Evolutionary conservation across 139 green algal species (phyloP), one percentile per base, ranked within the genome.

Genomic region (Chlorokybus atmophyticus): DNA sequence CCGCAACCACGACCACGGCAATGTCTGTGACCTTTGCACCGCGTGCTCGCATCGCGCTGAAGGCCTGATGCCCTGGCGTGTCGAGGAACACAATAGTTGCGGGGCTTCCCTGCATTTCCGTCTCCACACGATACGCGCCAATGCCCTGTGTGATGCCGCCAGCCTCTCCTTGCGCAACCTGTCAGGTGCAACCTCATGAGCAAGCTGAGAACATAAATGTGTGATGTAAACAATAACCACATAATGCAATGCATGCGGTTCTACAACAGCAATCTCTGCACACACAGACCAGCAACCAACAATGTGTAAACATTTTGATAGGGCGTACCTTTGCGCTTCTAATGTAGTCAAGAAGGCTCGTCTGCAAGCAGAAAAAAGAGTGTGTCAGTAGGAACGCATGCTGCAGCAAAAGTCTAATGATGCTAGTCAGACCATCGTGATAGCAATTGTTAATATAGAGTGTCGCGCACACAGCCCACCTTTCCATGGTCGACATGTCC

Each of bases 401-500:
- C n/a, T n/a, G n/a, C n/a, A n/a, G n/a, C n/a, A n/a, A n/a, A n/a
- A n/a, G n/a, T n/a, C n/a, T n/a, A n/a, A n/a, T n/a, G n/a, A n/a
- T n/a, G n/a, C n/a, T n/a, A n/a, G n/a, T n/a, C n/a, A n/a, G n/a
- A n/a, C n/a, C n/a, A n/a, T n/a, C n/a, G n/a, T n/a, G n/a, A n/a
- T n/a, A n/a, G n/a, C n/a, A n/a, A n/a, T n/a, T n/a, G n/a, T n/a
- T n/a, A n/a, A n/a, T n/a, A n/a, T n/a, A n/a, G 38, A 44, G 38
- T 10, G 24, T 7, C 5, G 27, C 56, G 79, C 67, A 70, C n/a
- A n/a, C n/a, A n/a, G n/a, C n/a, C n/a, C n/a, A n/a, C n/a, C 63
- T 92, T 90, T 50, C 92, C 92, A 72, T 99, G 92, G 71, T 99
- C 92, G 0, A 99, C 92, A 59, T 99, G 92, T 1, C 92, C 92